phyloP scores from a whole-genome alignment of 139 green algal species.

The Chlamydomonas asymmetrica region DNA sequence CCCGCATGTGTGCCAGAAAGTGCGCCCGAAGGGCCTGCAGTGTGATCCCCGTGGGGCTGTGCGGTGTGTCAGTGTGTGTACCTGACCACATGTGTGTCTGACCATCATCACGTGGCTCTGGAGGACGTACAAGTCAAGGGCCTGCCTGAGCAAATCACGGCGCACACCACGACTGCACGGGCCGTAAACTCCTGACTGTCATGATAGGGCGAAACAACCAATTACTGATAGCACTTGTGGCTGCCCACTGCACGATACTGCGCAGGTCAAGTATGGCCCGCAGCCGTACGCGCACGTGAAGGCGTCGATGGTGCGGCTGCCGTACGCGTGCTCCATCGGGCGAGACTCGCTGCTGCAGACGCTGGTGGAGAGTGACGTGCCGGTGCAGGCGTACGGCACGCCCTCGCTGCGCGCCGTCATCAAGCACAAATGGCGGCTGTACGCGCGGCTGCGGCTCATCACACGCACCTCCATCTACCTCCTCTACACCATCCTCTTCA shows the following conservation, averaged over 20 bases:
- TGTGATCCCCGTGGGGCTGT: too few species aligned
- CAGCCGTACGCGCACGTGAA: conserved; percentile 56
- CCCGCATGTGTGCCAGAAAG: background rate
- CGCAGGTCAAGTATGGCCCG: conserved; percentile 29
- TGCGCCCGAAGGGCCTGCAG: background rate
- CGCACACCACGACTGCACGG: too few species aligned
- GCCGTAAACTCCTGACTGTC: too few species aligned
- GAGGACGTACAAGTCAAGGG: too few species aligned
- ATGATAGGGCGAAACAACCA: too few species aligned
- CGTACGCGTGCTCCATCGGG: conserved; percentile 49
- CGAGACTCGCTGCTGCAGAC: conserved; percentile 49
- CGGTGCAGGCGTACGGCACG: conserved; percentile 44
- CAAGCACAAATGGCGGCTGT: conserved; percentile 51
- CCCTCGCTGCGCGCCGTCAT: conserved; percentile 47
- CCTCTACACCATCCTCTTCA: conserved; percentile 38
- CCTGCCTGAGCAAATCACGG: too few species aligned
- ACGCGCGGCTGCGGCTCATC: conserved; percentile 30
- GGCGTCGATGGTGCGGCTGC: conserved; percentile 47
- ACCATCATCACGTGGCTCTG: too few species aligned
- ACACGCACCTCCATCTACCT: conserved; percentile 32
- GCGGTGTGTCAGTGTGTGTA: background rate
- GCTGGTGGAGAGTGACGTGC: conserved; percentile 49
- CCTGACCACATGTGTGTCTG: too few species aligned
- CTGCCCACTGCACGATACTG: background rate
- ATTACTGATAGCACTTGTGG: too few species aligned